These are phyloP conservation scores for Penicillium sp. DNA, from an alignment of 2,329 filamentous ascomycete genomes.

Conservation along the genomic window DNA sequence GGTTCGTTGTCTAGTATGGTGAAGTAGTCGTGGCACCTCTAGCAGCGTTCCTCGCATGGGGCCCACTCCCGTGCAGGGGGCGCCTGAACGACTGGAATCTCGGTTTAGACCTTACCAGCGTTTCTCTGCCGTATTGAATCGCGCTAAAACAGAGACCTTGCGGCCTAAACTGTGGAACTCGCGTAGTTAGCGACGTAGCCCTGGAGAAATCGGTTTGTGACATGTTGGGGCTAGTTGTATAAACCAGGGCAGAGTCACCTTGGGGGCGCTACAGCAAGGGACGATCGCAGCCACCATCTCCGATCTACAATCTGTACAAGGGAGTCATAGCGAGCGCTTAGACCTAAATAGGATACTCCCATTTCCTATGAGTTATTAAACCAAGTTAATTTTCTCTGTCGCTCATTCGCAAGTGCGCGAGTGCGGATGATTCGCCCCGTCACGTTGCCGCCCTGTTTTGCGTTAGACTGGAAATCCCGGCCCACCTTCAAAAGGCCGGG, in stretches of 20 bases:
- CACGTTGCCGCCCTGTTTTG: constrained; percentile 42
- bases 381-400: neutral
- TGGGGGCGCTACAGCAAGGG: constrained; percentile 10
- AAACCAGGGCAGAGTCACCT: neutral
- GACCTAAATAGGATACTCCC: neutral
- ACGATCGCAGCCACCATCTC: neutral
- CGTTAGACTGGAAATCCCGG: constrained; percentile 36
- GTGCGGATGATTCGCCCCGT: constrained; percentile 28
- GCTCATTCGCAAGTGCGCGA: constrained; percentile 17
- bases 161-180: neutral
- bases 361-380: neutral
- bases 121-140: neutral
- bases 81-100: neutral
- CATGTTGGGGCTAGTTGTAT: neutral
- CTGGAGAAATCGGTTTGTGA: neutral
- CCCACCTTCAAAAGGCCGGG: constrained; percentile 45
- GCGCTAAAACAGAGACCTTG: neutral
- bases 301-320: neutral
- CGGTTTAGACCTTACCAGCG: neutral
- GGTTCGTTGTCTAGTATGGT: constrained; percentile 3
- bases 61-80: neutral
- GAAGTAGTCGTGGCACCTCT: neutral
- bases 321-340: neutral
- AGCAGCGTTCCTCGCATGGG: neutral
- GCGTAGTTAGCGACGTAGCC: neutral